A percentile compares a stretch with the other conserved stretches of the same genome.
Conservation (phyloP, 1,284 basidiomycete genomes). For the Anthracocystis panici-leucophaei region DNA sequence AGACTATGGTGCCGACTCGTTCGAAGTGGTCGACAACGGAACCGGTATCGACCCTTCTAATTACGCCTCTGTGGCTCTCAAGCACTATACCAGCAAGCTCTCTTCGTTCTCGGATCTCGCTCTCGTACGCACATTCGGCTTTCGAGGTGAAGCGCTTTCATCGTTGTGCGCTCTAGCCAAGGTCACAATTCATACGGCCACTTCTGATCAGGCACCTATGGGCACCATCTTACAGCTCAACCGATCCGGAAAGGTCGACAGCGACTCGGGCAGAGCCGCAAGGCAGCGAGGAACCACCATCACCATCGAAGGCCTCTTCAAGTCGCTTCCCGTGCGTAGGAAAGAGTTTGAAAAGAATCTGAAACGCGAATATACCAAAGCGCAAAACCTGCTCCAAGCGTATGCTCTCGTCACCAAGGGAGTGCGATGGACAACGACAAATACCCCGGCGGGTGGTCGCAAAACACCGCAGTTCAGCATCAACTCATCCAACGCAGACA, state of each 20-base stretch:
- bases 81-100: constrained; percentile 95
- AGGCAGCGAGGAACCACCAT: constrained; percentile 90
- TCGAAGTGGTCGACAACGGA: constrained; percentile 95
- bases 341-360: constrained; percentile 90
- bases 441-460: constrained; percentile 79
- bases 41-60: constrained; percentile 83
- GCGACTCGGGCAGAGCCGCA: constrained; percentile 72
- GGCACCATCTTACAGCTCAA: constrained; percentile 64
- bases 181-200: constrained; percentile 64
- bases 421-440: constrained; percentile 82
- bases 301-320: constrained; percentile 80
- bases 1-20: constrained; percentile 83
- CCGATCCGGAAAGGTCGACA: constrained; percentile 50
- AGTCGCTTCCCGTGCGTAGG: constrained; percentile 85
- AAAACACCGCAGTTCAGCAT: constrained; percentile 81
- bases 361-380: constrained; percentile 91
- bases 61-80: constrained; percentile 80
- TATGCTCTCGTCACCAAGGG: constrained; percentile 83
- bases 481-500: constrained; percentile 74
- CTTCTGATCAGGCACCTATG: constrained; percentile 57
- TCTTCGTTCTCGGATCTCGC: constrained; percentile 81
- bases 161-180: constrained; percentile 89
- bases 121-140: constrained; percentile 87
- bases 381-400: constrained; percentile 82
- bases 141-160: constrained; percentile 93